Conservation (phyloP, 495 filamentous ascomycete genomes). For the Daldinia childiae region DNA sequence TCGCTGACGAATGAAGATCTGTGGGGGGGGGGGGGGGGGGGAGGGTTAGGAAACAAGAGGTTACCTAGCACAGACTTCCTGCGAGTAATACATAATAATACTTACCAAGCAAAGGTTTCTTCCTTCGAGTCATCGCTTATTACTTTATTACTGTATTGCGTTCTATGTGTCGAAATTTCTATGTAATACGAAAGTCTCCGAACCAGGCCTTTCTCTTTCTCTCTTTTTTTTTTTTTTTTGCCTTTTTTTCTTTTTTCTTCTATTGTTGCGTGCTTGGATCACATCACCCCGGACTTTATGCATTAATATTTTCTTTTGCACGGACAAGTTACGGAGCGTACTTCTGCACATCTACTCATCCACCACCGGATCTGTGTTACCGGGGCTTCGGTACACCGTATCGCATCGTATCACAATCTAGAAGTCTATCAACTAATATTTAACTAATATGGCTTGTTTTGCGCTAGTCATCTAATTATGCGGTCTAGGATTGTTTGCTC, state of each 20-base stretch:
- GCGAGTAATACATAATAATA: slow-evolving; percentile 24
- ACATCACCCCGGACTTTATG: neutral
- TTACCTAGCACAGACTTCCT: slow-evolving; percentile 13
- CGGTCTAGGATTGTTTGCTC: slow-evolving; percentile 27
- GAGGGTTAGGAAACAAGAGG: neutral
- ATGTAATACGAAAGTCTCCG: neutral
- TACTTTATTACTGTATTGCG: slow-evolving; percentile 6
- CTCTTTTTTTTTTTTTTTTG: too few relatives aligned
- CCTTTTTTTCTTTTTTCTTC: too few relatives aligned
- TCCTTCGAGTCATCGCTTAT: slow-evolving; percentile 13
- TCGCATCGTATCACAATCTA: slow-evolving; percentile 9
- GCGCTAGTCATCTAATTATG: neutral
- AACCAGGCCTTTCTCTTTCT: neutral
- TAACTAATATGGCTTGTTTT: neutral
- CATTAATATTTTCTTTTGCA: too few relatives aligned
- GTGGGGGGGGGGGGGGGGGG: too few relatives aligned
- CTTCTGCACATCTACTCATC: neutral
- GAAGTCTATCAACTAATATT: slow-evolving; percentile 3
- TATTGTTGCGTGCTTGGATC: neutral
- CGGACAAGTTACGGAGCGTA: neutral
- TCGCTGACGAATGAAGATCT: slow-evolving; percentile 37
- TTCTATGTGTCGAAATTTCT: neutral
- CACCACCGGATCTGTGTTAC: slow-evolving; percentile 26
- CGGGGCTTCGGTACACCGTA: slow-evolving; percentile 21
- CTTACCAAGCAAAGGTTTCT: slow-evolving; percentile 16